Base-by-base conservation (phyloP, 1,284 basidiomycete species). In the Entoloma clypeatum region DNA sequence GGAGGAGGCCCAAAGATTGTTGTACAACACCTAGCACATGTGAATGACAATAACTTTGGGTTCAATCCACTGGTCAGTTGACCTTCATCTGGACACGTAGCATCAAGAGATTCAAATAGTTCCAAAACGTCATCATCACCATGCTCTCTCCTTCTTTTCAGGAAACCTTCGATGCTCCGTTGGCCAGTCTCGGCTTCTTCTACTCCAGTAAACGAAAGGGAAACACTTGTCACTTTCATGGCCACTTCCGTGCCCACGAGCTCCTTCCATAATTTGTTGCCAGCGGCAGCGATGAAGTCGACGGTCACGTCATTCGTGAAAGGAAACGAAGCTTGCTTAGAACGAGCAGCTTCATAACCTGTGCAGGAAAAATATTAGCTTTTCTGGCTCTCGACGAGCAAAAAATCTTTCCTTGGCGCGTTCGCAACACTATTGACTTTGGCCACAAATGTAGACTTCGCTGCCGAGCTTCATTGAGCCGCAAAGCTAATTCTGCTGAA, bases 221-320 rank as follows among this genome's bases (percentile, higher is more conserved):
- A 73, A 3, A 98, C 75, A 50, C 76, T 78, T 26, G 82, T 83
- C 35, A 96, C 72, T 45, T 86, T 83, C 64, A 88, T 69, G 10
- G 57, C 64, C 22, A 70, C 61, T 32, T 64, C 62, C 28, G 74
- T 69, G 30, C 64, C 64, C 33, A 88, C 73, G 9, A 92, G 74
- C 45, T 97, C 93, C 48, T 83, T 86, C 86, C 94, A 92, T 2
- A 99, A 72, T 58, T 81, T 87, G 53, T 89, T 77, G 1, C 82
- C 94, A 27, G 79, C 79, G n/a, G 76, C 69, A 10, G 83, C 75
- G 45, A 99, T 86, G 45, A 79, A 67, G 50, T 92, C 89, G 6
- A 89, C 79, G 0, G 76, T 81, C n/a, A 86, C 68, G 33, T 84
- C 76, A 11, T 73, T 71, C 5, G 75, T 74, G 59, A 86, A 94